phyloP scores from a whole-genome alignment of 1,284 basidiomycete genomes.

The Microbotryum scabiosae region DNA sequence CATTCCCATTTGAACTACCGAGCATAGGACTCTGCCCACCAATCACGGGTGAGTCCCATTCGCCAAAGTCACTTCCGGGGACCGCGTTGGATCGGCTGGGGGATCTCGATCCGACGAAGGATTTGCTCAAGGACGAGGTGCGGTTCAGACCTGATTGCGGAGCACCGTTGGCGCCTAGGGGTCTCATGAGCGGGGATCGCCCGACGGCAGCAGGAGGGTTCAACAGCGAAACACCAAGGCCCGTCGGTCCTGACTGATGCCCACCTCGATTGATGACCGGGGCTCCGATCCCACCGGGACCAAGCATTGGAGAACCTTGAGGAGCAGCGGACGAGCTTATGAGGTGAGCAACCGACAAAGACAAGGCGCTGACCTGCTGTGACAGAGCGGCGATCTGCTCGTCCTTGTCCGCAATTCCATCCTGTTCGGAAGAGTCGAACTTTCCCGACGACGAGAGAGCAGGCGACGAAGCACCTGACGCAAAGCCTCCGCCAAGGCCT shows the following conservation, averaged over 20 bases:
- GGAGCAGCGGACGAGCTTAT: conserved; percentile 1
- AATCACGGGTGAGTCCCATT: neutral
- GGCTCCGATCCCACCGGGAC: too few species aligned
- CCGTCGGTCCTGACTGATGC: neutral
- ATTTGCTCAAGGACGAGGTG: neutral
- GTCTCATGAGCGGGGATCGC: too few species aligned
- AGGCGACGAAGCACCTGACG: neutral
- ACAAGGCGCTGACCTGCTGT: conserved; percentile 22
- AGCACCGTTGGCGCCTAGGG: too few species aligned
- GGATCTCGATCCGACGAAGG: neutral
- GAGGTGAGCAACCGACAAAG: conserved; percentile 21
- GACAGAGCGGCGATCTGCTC: conserved; percentile 27
- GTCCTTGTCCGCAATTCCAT: conserved; percentile 15
- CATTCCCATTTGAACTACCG: conserved; percentile 4
- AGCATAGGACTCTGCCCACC: conserved; percentile 5
- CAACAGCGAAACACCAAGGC: neutral
- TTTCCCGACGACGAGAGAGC: neutral
- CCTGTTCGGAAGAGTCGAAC: conserved; percentile 4
- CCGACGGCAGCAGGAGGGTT: neutral
- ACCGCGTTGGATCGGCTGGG: neutral
- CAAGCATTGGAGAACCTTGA: neutral
- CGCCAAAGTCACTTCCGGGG: neutral
- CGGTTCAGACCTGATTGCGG: conserved; percentile 7
- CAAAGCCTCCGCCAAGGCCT: too few species aligned
- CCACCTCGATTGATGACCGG: too few species aligned